A percentile compares a stretch with the other conserved stretches of the same genome.
Evolutionary conservation across 208 protist genomes (phyloP).

Genomic region (Vickermania ingenoplastis): DNA sequence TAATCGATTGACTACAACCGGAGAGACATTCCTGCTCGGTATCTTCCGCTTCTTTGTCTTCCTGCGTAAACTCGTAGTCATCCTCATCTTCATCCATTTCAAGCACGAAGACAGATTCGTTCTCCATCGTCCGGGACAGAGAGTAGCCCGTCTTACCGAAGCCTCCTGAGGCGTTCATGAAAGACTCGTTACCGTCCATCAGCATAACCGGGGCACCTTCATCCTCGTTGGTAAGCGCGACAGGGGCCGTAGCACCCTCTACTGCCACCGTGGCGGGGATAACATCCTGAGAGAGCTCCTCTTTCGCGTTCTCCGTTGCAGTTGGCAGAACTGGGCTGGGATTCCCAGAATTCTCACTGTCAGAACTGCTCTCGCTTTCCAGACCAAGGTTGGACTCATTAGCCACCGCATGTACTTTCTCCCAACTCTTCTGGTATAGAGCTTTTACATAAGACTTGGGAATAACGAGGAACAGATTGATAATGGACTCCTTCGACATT

Average conservation of each 20-base stretch:
- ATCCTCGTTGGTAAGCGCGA: neutral
- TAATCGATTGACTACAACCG: neutral
- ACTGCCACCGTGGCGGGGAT: neutral
- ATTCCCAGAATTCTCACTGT: neutral
- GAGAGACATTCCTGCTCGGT: neutral
- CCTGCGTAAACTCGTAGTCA: slow-evolving; percentile 1
- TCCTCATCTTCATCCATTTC: neutral
- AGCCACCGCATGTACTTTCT: slow-evolving; percentile 1
- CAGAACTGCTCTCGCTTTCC: neutral
- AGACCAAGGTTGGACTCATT: neutral
- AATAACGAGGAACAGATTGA: slow-evolving; percentile 13
- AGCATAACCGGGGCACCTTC: neutral
- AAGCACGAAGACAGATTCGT: neutral
- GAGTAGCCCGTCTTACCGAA: neutral
- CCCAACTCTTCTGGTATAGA: slow-evolving; percentile 4
- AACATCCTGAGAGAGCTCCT: neutral
- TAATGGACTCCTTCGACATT: slow-evolving; percentile 4
- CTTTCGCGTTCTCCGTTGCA: neutral
- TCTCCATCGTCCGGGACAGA: no score
- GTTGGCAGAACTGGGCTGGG: neutral
- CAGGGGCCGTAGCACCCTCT: neutral
- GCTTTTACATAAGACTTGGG: slow-evolving; percentile 10
- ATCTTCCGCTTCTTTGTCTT: neutral
- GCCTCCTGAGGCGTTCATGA: neutral
- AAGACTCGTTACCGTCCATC: neutral